phyloP scores from a whole-genome alignment of 768 basidiomycete species.

The Panus rudis region DNA sequence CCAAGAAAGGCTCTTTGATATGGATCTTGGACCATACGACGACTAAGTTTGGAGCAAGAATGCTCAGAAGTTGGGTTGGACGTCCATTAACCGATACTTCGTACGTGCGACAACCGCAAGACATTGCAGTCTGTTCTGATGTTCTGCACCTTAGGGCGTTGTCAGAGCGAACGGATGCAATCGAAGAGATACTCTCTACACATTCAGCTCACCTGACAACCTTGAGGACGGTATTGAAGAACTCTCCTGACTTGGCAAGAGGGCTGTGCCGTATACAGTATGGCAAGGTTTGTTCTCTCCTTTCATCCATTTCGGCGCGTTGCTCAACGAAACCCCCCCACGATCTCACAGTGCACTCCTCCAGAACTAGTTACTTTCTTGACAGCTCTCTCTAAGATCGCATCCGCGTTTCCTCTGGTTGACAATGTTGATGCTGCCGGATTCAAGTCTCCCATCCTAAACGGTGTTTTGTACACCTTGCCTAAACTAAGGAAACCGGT shows the following conservation, averaged over 20 bases:
- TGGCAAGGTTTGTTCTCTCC: conserved; percentile 56
- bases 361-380: conserved; percentile 74
- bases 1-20: conserved; percentile 67
- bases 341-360: conserved; percentile 71
- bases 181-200: conserved; percentile 71
- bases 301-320: too few species aligned
- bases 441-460: conserved; percentile 62
- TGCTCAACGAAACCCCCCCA: too few species aligned
- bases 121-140: conserved; percentile 1
- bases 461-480: conserved; percentile 59
- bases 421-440: conserved; percentile 38
- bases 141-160: conserved; percentile 42
- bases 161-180: conserved; percentile 72
- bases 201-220: conserved; percentile 54
- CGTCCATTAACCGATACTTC: conserved; percentile 69
- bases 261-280: conserved; percentile 88
- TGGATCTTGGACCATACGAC: conserved; percentile 83
- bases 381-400: conserved; percentile 67
- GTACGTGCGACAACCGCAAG: conserved; percentile 28
- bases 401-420: conserved; percentile 48
- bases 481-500: conserved; percentile 57
- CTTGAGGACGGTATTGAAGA: conserved; percentile 62
- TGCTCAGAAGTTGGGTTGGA: conserved; percentile 82
- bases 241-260: conserved; percentile 80
- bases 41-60: conserved; percentile 82